Evolutionary conservation across 192 early-diverging fungal genomes (phyloP).

Genomic region (Backusella liffmaniae): DNA sequence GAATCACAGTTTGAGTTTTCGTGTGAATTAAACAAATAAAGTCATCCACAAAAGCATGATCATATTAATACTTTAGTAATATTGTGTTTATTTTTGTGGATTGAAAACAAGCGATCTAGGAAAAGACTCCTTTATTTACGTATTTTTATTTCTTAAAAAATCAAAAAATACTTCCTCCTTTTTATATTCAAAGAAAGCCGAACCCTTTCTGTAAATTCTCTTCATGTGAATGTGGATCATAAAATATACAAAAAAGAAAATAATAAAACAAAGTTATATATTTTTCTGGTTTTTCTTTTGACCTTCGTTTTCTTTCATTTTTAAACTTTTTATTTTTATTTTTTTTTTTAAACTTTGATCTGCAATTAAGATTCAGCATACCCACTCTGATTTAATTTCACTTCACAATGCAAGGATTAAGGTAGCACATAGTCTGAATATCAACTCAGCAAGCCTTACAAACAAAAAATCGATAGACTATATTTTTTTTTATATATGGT

Average conservation of each 20-base stretch:
- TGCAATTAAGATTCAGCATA: constrained; percentile 1
- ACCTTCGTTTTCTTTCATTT: neutral
- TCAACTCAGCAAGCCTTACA: neutral
- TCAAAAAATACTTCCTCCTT: neutral
- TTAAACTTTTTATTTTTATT: neutral
- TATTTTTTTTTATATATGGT: neutral
- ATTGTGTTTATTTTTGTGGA: neutral
- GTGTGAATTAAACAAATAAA: constrained; percentile 5
- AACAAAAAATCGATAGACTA: constrained; percentile 1
- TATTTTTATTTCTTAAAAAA: neutral
- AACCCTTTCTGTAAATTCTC: neutral
- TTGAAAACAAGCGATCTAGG: constrained; percentile 1
- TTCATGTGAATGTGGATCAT: constrained; percentile 2
- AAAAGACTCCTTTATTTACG: neutral
- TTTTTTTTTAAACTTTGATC: neutral
- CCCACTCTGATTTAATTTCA: neutral
- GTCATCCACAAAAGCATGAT: neutral
- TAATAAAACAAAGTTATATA: neutral
- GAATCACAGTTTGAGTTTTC: neutral
- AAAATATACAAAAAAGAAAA: neutral
- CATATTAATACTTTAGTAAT: neutral
- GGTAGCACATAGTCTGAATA: neutral
- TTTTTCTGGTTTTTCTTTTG: neutral
- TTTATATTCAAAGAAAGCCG: neutral
- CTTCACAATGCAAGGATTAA: neutral